A percentile compares a stretch with the other conserved stretches of the same genome.
phyloP scores from a whole-genome alignment of 805 yeast genomes.

The Cyberlindnera bimundalis region DNA sequence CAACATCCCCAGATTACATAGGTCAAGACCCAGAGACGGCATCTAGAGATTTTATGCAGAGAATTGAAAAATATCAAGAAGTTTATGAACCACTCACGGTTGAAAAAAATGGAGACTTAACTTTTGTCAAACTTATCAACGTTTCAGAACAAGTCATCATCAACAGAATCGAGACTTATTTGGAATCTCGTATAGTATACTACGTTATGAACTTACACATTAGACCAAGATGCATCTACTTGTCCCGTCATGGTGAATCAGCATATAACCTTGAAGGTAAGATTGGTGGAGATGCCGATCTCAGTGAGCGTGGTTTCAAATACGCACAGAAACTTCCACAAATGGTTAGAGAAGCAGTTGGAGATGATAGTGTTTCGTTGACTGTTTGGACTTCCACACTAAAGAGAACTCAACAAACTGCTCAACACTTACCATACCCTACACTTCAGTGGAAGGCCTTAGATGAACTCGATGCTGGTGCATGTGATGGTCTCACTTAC shows the following conservation, averaged over 20 bases:
- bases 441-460: conserved; percentile 94
- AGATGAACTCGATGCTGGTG: conserved; percentile 96
- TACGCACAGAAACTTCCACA: conserved; percentile 82
- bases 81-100: conserved; percentile 74
- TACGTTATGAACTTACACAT: conserved; percentile 94
- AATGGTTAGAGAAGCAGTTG: conserved; percentile 50
- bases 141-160: conserved; percentile 85
- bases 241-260: conserved; percentile 95
- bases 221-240: conserved; percentile 88
- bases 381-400: conserved; percentile 97
- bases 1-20: conserved; percentile 41
- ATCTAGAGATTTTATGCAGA: conserved; percentile 61
- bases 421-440: conserved; percentile 73
- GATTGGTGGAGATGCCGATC: conserved; percentile 91
- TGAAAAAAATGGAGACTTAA: conserved; percentile 54
- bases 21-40: conserved; percentile 65
- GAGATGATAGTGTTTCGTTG: conserved; percentile 52
- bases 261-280: conserved; percentile 89
- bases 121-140: conserved; percentile 85
- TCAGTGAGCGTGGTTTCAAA: conserved; percentile 78
- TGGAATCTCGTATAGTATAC: conserved; percentile 90
- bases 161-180: conserved; percentile 81
- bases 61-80: conserved; percentile 71
- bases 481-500: conserved; percentile 95
- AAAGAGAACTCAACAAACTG: conserved; percentile 89